phyloP scores from a whole-genome alignment of 176 grass and related monocot genomes.

The Oryza brachyantha region DNA sequence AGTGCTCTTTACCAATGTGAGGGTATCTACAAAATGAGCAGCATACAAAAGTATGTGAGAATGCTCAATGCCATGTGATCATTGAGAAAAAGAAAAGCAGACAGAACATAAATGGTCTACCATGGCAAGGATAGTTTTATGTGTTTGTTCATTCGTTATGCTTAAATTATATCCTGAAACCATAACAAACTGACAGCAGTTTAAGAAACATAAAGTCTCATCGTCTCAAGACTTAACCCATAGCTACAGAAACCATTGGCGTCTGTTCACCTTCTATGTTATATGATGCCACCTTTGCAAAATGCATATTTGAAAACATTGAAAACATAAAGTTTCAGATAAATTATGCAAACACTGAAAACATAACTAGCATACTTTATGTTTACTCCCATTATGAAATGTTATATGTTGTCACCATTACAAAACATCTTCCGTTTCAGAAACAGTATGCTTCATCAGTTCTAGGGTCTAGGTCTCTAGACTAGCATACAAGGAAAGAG shows the following conservation, averaged over 20 bases:
- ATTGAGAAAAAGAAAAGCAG: slow-evolving; percentile 19
- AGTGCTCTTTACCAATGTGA: slow-evolving; percentile 89
- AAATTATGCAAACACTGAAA: not conserved
- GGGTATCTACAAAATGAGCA: slow-evolving; percentile 64
- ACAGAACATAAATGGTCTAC: slow-evolving; percentile 1
- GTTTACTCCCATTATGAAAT: not conserved
- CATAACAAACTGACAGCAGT: not conserved
- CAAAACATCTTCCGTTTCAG: not conserved
- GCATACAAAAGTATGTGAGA: slow-evolving; percentile 9
- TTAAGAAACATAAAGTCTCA: slow-evolving; percentile 21
- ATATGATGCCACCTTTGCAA: not conserved
- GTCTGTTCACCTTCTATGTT: not conserved
- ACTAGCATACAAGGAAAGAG: not conserved
- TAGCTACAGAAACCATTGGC: not conserved
- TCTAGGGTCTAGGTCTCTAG: not conserved
- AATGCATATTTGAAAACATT: not conserved
- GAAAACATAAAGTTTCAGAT: not conserved
- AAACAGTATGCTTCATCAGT: not conserved
- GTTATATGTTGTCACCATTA: not conserved
- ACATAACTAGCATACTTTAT: not conserved
- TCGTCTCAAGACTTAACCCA: slow-evolving; percentile 18
- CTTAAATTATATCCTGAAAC: slow-evolving; percentile 6
- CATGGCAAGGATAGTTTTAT: slow-evolving; percentile 1
- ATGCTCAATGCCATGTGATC: not conserved
- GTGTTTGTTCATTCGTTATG: not conserved